phyloP scores from a whole-genome alignment of 1,284 basidiomycete species.

The Jaminaea rosea region DNA sequence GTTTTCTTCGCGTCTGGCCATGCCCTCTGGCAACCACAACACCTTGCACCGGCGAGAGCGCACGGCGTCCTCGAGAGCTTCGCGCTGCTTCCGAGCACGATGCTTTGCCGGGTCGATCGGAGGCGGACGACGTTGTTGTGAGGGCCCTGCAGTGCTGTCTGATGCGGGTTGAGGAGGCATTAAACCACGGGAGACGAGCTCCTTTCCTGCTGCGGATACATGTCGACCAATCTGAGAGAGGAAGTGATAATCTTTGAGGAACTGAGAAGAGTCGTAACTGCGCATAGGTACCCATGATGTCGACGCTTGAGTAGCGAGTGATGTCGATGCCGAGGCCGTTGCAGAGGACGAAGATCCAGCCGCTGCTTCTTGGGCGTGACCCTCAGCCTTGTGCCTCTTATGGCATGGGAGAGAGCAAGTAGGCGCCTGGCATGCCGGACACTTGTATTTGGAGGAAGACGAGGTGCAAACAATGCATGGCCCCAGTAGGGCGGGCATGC shows the following conservation, averaged over 20 bases:
- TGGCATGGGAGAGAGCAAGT: slow-evolving; percentile 8
- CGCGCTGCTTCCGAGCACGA: neutral
- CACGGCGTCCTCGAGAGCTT: neutral
- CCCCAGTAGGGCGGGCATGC: neutral
- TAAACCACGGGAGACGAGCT: neutral
- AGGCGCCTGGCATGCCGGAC: slow-evolving; percentile 3
- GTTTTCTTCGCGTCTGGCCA: slow-evolving; percentile 5
- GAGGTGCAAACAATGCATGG: slow-evolving; percentile 6
- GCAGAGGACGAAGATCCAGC: neutral
- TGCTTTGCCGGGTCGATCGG: neutral
- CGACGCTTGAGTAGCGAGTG: neutral
- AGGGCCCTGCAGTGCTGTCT: neutral
- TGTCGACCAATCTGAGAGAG: neutral
- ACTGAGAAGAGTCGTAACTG: neutral
- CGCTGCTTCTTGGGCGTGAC: neutral
- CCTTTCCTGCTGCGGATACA: neutral
- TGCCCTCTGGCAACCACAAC: slow-evolving; percentile 11
- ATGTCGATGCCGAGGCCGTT: neutral
- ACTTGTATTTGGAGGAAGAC: slow-evolving; percentile 9
- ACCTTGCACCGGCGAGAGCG: neutral
- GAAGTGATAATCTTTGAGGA: slow-evolving; percentile 7
- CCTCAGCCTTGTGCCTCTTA: slow-evolving; percentile 1
- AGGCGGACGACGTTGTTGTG: neutral
- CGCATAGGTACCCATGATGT: slow-evolving; percentile 1
- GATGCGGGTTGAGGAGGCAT: neutral